Evolutionary conservation across 2,329 filamentous ascomycete species (phyloP), one percentile per base, ranked within the genome.

Genomic region (Pestalotiopsis sp.): DNA sequence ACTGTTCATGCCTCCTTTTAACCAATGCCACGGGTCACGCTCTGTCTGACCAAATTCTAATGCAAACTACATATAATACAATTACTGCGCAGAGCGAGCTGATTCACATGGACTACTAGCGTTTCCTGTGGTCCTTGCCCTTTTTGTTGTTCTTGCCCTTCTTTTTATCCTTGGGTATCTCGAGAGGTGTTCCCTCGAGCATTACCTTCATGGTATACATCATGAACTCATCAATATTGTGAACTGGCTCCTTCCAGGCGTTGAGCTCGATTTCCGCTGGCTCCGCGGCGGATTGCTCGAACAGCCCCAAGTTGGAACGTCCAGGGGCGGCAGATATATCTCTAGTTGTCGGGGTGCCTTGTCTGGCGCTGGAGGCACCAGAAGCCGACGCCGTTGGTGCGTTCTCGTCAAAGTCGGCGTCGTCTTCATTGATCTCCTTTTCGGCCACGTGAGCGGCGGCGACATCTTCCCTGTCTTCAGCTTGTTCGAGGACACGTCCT

Each of bases 381-480:
- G 86, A 88, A 1, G 80, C 77, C 23, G 76, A 79, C 69, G 74
- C 77, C 67, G 74, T 84, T 72, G 76, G 67, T 17, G 86, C 81
- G 78, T 89, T 88, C 75, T 95, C 93, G 2, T 90, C 90, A 73
- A 97, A 97, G 76, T 97, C 94, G 4, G 90, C 93, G 60, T 95
- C 93, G 73, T 97, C 94, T 27, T 93, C 92, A 74, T 93, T 90
- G 61, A 96, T 91, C 79, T 99, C 96, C 76, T 93, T 96, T 77
- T 97, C 92, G 0, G 96, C 96, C 11, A 92, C 88, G 65, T 93
- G 92, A 2, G 96, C 96, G 0, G 96, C 96, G 31, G 90, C 91
- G 14, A 95, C 93, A 77, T 99, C 96, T 77, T 99, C 96, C 62
- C 89, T 89, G 75, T 99, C 96, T 80, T 99, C 52, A 0, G 94